phyloP scores from a whole-genome alignment of 2,329 filamentous ascomycete species.

The Talaromyces piceae region DNA sequence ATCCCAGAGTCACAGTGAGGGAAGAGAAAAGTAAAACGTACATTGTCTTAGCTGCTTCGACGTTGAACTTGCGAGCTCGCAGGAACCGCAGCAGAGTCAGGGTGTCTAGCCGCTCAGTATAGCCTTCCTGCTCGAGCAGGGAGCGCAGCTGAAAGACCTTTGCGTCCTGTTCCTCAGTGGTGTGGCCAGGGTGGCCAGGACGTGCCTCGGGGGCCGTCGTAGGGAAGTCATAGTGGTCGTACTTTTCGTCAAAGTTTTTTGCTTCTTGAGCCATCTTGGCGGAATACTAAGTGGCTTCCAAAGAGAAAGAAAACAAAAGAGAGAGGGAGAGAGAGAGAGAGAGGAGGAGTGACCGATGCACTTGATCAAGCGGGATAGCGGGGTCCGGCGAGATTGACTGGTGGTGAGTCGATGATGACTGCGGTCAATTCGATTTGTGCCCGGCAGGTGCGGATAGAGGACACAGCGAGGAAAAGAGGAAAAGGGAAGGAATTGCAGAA shows the following conservation, averaged over 20 bases:
- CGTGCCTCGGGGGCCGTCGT: constrained; percentile 63
- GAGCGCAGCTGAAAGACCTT: constrained; percentile 78
- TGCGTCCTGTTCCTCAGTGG: constrained; percentile 79
- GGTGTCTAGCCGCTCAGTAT: constrained; percentile 80
- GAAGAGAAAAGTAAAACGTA: constrained; percentile 42
- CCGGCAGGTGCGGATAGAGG: neutral
- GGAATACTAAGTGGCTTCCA: neutral
- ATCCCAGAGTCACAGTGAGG: neutral
- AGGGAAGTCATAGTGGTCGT: constrained; percentile 94
- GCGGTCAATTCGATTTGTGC: neutral
- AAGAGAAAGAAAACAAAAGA: neutral
- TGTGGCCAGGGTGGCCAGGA: constrained; percentile 78
- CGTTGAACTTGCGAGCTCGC: constrained; percentile 90
- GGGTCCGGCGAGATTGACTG: too few species aligned
- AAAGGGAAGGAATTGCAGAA: too few species aligned
- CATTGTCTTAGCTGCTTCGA: constrained; percentile 78
- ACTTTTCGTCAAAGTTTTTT: constrained; percentile 65
- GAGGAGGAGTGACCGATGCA: neutral
- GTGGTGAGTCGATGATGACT: neutral
- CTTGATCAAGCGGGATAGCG: neutral
- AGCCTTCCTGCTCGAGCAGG: constrained; percentile 76
- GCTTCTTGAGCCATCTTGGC: constrained; percentile 8
- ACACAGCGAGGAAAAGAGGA: neutral
- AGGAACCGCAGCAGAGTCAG: constrained; percentile 88
- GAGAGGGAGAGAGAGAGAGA: neutral